These are phyloP conservation scores for Sclerotinia subarctica DNA, from an alignment of 2,329 filamentous ascomycete genomes.

Conservation along the genomic window DNA sequence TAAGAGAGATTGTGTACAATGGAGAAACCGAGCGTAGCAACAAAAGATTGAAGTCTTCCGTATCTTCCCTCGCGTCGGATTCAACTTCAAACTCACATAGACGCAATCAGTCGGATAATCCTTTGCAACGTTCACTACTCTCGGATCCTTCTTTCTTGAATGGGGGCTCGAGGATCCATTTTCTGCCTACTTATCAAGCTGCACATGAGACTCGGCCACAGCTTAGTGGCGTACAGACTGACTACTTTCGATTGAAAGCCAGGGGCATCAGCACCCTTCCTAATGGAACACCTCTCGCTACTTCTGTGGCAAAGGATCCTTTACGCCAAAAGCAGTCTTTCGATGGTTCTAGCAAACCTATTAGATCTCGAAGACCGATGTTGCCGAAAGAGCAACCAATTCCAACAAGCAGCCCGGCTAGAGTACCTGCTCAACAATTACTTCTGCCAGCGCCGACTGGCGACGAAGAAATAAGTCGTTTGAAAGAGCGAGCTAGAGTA, in stretches of 20 bases:
- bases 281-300: slow-evolving; percentile 36
- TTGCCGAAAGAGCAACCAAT: slow-evolving; percentile 14
- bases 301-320: slow-evolving; percentile 32
- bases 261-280: slow-evolving; percentile 37
- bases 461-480: slow-evolving; percentile 27
- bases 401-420: slow-evolving; percentile 32
- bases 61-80: slow-evolving; percentile 22
- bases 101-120: slow-evolving; percentile 30
- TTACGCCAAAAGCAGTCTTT: slow-evolving; percentile 32
- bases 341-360: slow-evolving; percentile 29
- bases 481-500: slow-evolving; percentile 34
- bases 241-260: slow-evolving; percentile 40
- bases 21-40: slow-evolving; percentile 15
- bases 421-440: slow-evolving; percentile 14
- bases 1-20: slow-evolving; percentile 27
- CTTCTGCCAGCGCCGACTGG: slow-evolving; percentile 15
- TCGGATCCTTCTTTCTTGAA: slow-evolving; percentile 36
- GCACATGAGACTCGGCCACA: slow-evolving; percentile 31
- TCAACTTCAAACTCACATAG: slow-evolving; percentile 29
- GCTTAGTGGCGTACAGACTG: slow-evolving; percentile 38
- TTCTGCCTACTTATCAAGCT: slow-evolving; percentile 29
- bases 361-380: slow-evolving; percentile 24
- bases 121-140: slow-evolving; percentile 33
- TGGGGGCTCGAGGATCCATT: slow-evolving; percentile 36
- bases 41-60: slow-evolving; percentile 29